phyloP scores from a whole-genome alignment of 352 stramenopile genomes.

The Pilasporangium apinafurcum region DNA sequence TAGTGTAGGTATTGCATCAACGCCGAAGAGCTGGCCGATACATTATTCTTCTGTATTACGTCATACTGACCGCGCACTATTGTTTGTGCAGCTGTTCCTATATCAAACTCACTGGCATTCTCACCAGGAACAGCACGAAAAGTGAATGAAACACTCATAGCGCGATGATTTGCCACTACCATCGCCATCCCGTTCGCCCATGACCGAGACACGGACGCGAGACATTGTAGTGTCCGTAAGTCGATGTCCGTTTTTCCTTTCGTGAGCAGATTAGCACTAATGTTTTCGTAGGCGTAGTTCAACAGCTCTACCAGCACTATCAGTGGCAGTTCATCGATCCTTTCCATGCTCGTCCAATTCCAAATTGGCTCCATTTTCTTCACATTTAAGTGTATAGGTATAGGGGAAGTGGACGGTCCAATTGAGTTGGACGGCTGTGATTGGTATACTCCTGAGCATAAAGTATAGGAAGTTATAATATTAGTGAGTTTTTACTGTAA shows the following conservation, averaged over 20 bases:
- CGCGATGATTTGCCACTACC: neutral
- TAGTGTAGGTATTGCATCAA: no score
- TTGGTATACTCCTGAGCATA: no score
- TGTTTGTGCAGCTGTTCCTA: no score
- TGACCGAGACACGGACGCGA: constrained; percentile 2
- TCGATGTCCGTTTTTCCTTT: neutral
- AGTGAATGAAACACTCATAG: neutral
- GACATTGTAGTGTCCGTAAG: constrained; percentile 1
- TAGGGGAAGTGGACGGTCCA: neutral
- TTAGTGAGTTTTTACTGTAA: no score
- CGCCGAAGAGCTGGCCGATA: no score
- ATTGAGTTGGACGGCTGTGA: neutral
- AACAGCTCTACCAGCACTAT: constrained; percentile 4
- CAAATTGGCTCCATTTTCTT: neutral
- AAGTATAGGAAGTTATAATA: no score
- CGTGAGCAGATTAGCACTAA: neutral
- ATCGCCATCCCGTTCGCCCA: constrained; percentile 2
- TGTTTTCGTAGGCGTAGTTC: neutral
- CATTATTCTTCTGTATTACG: no score
- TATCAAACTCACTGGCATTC: no score
- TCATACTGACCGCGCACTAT: no score
- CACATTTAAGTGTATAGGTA: neutral
- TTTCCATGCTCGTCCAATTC: neutral
- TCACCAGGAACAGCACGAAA: no score
- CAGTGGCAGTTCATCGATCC: constrained; percentile 6